Evolutionary conservation across 2,329 filamentous ascomycete species (phyloP).

Genomic region (Coleophoma crateriformis): DNA sequence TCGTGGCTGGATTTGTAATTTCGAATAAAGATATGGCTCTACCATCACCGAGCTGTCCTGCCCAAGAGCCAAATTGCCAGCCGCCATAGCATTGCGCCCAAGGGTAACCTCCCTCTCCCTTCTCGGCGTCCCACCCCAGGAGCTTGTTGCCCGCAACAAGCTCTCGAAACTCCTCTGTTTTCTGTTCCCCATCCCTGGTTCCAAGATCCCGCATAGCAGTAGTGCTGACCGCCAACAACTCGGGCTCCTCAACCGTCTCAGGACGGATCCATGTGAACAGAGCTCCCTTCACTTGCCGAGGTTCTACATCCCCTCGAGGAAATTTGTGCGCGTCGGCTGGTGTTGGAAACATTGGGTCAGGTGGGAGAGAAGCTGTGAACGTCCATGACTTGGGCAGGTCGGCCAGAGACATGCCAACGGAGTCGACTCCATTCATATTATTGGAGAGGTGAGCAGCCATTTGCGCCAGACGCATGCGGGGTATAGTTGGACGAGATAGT

Average conservation of each 20-base stretch:
- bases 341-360: constrained; percentile 74
- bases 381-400: constrained; percentile 61
- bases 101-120: constrained; percentile 70
- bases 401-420: constrained; percentile 31
- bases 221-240: constrained; percentile 76
- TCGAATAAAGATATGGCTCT: constrained; percentile 94
- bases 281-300: constrained; percentile 78
- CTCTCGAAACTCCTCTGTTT: constrained; percentile 68
- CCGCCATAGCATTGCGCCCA: constrained; percentile 99
- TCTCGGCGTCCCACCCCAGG: constrained; percentile 68
- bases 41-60: constrained; percentile 91
- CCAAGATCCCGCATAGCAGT: constrained; percentile 78
- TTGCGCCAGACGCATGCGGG: constrained; percentile 33
- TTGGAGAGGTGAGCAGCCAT: constrained; percentile 37
- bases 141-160: constrained; percentile 79
- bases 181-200: constrained; percentile 61
- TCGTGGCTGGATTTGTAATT: constrained; percentile 66
- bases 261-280: constrained; percentile 90
- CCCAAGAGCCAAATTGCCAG: constrained; percentile 78
- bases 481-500: constrained; percentile 16
- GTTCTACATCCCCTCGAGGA: constrained; percentile 68
- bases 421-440: constrained; percentile 12
- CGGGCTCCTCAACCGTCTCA: constrained; percentile 62
- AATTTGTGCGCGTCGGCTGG: constrained; percentile 77
- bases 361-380: constrained; percentile 62